Evolutionary conservation across 495 filamentous ascomycete genomes (phyloP), one percentile per base, ranked within the genome.

Genomic region (Penicillium maclennaniae): DNA sequence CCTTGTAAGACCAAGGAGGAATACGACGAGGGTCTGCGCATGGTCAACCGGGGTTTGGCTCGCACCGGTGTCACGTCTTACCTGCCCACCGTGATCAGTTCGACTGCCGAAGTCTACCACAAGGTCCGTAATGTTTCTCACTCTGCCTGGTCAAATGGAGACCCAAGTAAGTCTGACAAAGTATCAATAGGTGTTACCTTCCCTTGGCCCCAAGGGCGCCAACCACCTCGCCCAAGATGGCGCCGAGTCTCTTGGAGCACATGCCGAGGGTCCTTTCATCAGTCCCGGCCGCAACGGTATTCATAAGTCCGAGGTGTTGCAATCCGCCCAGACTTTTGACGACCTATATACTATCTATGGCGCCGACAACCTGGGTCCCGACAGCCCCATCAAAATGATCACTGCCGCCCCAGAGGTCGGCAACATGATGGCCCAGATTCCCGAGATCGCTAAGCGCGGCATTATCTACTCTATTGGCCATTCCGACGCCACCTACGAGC

Each of bases 261-360:
- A 95, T 61, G 82, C 83, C 61, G 89, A 95, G 76, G 90, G 90
- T 0, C 89, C 90, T 0, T 95, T 92, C 72, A 76, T 95, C 47
- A 86, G 64, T 79, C 84, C 47, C 64, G 75, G 50, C 80, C 88
- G 71, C 80, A 81, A 89, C 56, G 90, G 87, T 47, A 82, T 91
- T 49, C 75, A 92, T 72, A 86, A 87, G 59, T 59, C 73, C 15
- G 76, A 81, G 40, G 85, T 88, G 16, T 76, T 95, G 17, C 82
- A 74, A 31, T 57, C 69, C 1, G 67, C 73, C 17, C 62, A 76
- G 28, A 78, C 67, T 44, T 75, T 85, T 47, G 54, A 69, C 9
- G 82, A 86, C 55, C 70, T 92, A 6, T 72, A 84, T 45, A 68
- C 78, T 15, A 86, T 83, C 70, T 95, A 95, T 67, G 88, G 89